These are phyloP conservation scores for Chernovozyma aurita DNA, from an alignment of 1,139 yeast species.

Conservation along the genomic window DNA sequence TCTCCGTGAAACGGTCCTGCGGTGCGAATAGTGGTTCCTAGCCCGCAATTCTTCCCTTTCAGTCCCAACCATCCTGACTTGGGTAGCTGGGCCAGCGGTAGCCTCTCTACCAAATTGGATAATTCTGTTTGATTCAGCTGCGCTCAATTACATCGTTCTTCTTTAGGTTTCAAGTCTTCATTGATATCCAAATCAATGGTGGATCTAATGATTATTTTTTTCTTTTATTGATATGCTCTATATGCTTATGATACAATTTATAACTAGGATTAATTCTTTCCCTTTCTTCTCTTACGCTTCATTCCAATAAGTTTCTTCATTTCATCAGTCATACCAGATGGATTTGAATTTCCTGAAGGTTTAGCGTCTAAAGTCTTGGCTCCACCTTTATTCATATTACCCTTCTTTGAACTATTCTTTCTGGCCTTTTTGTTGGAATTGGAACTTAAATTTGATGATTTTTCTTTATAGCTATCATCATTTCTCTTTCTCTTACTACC, in stretches of 20 bases:
- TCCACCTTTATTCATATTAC: constrained; percentile 44
- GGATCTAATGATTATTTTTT: no score
- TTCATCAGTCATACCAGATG: constrained; percentile 47
- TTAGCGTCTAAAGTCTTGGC: constrained; percentile 13
- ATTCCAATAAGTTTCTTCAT: constrained; percentile 61
- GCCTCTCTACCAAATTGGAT: no score
- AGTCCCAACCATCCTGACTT: no score
- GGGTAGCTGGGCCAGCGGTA: no score
- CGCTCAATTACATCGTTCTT: no score
- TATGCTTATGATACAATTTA: not conserved
- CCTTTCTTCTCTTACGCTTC: constrained; percentile 66
- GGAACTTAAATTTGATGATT: constrained; percentile 5
- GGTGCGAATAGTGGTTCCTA: no score
- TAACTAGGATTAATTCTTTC: constrained; percentile 21
- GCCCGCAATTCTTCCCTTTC: no score
- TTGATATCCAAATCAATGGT: no score
- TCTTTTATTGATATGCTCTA: constrained; percentile 1
- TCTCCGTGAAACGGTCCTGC: no score
- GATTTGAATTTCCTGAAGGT: constrained; percentile 16
- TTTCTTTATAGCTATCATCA: constrained; percentile 12
- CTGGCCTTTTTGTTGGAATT: constrained; percentile 15
- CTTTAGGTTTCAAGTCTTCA: no score
- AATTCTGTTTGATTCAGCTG: no score
- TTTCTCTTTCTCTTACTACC: constrained; percentile 18
- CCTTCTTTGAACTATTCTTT: constrained; percentile 32